These are phyloP conservation scores for Ceratopteris richardii DNA, from an alignment of 75 land plant species.

Conservation along the genomic window DNA sequence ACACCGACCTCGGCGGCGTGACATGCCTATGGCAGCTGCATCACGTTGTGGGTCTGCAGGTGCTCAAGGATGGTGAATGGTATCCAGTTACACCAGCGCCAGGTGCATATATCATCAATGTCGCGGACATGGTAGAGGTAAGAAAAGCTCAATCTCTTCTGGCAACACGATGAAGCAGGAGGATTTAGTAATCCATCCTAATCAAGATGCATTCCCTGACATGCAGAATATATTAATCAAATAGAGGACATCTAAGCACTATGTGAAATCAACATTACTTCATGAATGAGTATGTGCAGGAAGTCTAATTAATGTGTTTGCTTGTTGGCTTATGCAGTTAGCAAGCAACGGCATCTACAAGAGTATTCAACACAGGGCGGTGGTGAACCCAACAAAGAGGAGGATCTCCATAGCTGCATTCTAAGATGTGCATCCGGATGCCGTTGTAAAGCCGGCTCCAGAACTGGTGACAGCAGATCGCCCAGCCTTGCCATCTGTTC, in stretches of 20 bases:
- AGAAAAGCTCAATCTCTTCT: too few species aligned
- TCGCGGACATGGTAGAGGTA: slow-evolving; percentile 28
- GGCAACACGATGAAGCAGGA: background rate
- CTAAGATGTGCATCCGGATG: slow-evolving; percentile 9
- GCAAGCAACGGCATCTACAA: slow-evolving; percentile 56
- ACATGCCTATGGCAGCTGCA: slow-evolving; percentile 16
- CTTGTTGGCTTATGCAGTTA: slow-evolving; percentile 31
- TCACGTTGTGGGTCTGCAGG: slow-evolving; percentile 19
- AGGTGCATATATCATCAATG: slow-evolving; percentile 13
- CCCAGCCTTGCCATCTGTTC: slow-evolving; percentile 6
- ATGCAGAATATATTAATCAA: background rate
- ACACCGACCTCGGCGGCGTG: slow-evolving; percentile 19
- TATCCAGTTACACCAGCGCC: slow-evolving; percentile 14
- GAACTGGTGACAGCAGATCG: slow-evolving; percentile 8
- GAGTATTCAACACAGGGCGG: too few species aligned
- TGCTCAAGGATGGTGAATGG: slow-evolving; percentile 19
- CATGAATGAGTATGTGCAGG: too few species aligned
- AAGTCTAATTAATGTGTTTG: too few species aligned
- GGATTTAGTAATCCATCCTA: background rate
- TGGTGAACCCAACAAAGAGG: slow-evolving; percentile 37
- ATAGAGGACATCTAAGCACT: background rate
- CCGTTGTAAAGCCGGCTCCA: slow-evolving; percentile 15
- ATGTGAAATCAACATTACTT: background rate
- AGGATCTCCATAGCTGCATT: slow-evolving; percentile 51
- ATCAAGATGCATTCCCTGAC: slow-evolving; percentile 2